These are phyloP conservation scores for Ilyonectria sp. DNA, from an alignment of 2,329 filamentous ascomycete genomes.

Conservation along the genomic window DNA sequence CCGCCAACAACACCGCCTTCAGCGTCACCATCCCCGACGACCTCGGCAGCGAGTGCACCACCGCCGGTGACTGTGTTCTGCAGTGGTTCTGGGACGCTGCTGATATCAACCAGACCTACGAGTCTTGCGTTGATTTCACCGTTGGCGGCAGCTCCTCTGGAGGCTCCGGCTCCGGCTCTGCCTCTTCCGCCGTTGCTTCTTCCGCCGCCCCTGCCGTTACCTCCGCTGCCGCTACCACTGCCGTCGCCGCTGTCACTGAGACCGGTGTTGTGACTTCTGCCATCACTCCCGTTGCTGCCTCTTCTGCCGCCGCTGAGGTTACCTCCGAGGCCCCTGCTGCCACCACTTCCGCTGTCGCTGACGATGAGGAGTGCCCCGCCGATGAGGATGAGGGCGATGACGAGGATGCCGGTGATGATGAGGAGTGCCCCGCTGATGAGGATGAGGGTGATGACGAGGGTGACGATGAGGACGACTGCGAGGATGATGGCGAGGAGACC, in stretches of 20 bases:
- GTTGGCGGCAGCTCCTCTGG: conserved; percentile 33
- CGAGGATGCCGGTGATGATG: conserved; percentile 32
- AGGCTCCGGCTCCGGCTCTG: conserved; percentile 20
- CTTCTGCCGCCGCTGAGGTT: conserved; percentile 17
- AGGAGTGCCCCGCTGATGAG: conserved; percentile 40
- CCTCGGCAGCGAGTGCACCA: conserved; percentile 62
- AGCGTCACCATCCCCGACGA: conserved; percentile 68
- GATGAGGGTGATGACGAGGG: conserved; percentile 30
- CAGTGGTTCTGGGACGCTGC: conserved; percentile 76
- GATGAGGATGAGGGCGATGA: conserved; percentile 34
- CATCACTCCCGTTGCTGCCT: conserved; percentile 26
- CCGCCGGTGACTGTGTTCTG: conserved; percentile 65
- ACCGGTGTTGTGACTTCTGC: conserved; percentile 17
- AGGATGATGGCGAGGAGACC: conserved; percentile 19
- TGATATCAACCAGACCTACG: conserved; percentile 72
- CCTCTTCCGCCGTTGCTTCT: conserved; percentile 27
- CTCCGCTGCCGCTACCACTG: not conserved
- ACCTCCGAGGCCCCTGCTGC: not conserved
- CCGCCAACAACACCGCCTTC: conserved; percentile 64
- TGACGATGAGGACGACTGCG: conserved; percentile 29
- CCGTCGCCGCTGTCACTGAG: conserved; percentile 16
- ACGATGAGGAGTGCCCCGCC: conserved; percentile 35
- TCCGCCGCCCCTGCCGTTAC: conserved; percentile 19
- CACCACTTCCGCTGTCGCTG: conserved; percentile 18
- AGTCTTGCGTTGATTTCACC: conserved; percentile 73